A percentile compares a stretch with the other conserved stretches of the same genome.
phyloP scores from a whole-genome alignment of 257 asterid species.

The Cruciata laevipes region DNA sequence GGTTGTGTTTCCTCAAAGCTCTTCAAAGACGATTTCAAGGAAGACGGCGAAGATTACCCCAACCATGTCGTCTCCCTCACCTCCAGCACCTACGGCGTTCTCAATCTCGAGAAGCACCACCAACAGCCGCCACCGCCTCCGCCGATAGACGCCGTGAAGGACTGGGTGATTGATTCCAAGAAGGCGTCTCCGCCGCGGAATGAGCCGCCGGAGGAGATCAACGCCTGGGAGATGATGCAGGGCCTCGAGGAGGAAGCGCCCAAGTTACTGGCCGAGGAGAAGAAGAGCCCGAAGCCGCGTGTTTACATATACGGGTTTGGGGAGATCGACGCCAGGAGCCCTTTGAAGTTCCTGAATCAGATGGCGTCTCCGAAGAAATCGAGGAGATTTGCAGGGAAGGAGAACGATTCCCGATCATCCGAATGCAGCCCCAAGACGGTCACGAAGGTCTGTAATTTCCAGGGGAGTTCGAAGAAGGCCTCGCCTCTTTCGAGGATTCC shows the following conservation, averaged over 20 bases:
- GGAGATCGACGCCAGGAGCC: slow-evolving; percentile 54
- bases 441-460: slow-evolving; percentile 18
- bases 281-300: slow-evolving; percentile 54
- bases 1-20: slow-evolving; percentile 81
- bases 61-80: slow-evolving; percentile 85
- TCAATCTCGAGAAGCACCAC: slow-evolving; percentile 44
- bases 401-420: slow-evolving; percentile 34
- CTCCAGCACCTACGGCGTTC: slow-evolving; percentile 75
- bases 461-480: slow-evolving; percentile 33
- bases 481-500: slow-evolving; percentile 57
- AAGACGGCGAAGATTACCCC: slow-evolving; percentile 25
- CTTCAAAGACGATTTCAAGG: slow-evolving; percentile 32
- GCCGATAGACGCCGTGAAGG: slow-evolving; percentile 6
- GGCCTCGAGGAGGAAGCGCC: slow-evolving; percentile 65
- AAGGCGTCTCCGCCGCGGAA: slow-evolving; percentile 39
- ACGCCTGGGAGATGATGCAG: slow-evolving; percentile 93
- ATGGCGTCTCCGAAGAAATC: slow-evolving; percentile 62
- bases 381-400: slow-evolving; percentile 58
- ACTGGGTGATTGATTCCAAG: slow-evolving; percentile 25
- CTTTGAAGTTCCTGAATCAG: slow-evolving; percentile 62
- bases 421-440: slow-evolving; percentile 49
- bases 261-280: slow-evolving; percentile 23
- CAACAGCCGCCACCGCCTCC: not conserved
- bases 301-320: slow-evolving; percentile 31
- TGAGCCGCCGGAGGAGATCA: slow-evolving; percentile 69